A percentile compares a stretch with the other conserved stretches of the same genome.
phyloP scores from a whole-genome alignment of 179 eudicot species.

The Pouteria campechiana region DNA sequence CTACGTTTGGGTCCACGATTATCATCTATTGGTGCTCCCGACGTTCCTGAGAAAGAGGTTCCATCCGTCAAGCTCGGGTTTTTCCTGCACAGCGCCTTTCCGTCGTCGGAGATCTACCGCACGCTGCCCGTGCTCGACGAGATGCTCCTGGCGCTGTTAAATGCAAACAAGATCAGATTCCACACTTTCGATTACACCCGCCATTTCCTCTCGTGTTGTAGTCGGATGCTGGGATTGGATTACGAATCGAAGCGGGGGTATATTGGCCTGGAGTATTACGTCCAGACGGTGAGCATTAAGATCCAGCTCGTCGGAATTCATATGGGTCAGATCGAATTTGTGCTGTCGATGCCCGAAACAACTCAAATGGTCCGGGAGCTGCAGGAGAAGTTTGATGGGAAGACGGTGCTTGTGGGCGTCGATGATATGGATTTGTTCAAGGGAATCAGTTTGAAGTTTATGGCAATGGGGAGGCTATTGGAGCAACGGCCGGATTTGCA shows the following conservation, averaged over 20 bases:
- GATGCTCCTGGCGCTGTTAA: constrained; percentile 29
- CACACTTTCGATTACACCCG: constrained; percentile 39
- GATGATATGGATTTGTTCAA: constrained; percentile 39
- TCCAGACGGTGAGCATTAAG: constrained; percentile 33
- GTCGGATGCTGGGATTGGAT: constrained; percentile 37
- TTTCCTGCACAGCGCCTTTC: constrained; percentile 34
- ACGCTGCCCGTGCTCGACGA: constrained; percentile 34
- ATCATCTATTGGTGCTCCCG: constrained; percentile 34
- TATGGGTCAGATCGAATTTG: constrained; percentile 38
- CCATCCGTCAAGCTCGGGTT: constrained; percentile 27
- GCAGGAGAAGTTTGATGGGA: constrained; percentile 24
- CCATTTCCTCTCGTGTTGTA: constrained; percentile 37
- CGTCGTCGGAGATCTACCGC: constrained; percentile 34
- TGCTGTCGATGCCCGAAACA: constrained; percentile 26
- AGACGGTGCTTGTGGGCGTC: constrained; percentile 30
- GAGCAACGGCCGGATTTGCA: constrained; percentile 29
- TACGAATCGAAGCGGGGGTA: constrained; percentile 36
- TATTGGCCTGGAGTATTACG: constrained; percentile 30
- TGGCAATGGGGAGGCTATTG: constrained; percentile 35
- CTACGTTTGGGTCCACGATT: constrained; percentile 36
- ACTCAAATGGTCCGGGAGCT: constrained; percentile 30
- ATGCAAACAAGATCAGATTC: constrained; percentile 30
- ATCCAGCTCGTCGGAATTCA: constrained; percentile 39
- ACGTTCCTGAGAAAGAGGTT: constrained; percentile 29
- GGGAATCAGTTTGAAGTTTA: constrained; percentile 29